phyloP scores from a whole-genome alignment of 208 protist species.

The Trichomonas vaginalis region DNA sequence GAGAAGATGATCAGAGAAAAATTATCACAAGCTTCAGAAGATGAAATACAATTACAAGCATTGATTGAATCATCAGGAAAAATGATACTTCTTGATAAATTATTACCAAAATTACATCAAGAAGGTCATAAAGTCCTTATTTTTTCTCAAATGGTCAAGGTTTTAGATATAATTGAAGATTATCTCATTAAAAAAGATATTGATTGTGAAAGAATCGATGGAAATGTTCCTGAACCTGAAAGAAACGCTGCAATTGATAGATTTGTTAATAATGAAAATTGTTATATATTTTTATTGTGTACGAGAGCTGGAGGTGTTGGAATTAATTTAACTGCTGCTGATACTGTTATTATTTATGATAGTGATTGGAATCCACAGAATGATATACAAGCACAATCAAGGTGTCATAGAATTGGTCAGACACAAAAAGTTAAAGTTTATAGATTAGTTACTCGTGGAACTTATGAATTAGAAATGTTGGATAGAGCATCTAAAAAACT shows the following conservation, averaged over 20 bases:
- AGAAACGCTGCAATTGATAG: conserved; percentile 37
- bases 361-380: conserved; percentile 91
- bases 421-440: conserved; percentile 67
- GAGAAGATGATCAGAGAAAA: conserved; percentile 18
- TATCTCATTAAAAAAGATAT: conserved; percentile 22
- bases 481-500: conserved; percentile 62
- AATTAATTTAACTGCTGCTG: conserved; percentile 55
- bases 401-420: conserved; percentile 79
- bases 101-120: conserved; percentile 40
- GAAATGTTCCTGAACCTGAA: conserved; percentile 22
- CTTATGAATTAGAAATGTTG: conserved; percentile 74
- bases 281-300: conserved; percentile 52
- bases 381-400: conserved; percentile 78
- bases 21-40: neutral
- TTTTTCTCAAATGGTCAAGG: conserved; percentile 77
- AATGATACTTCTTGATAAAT: conserved; percentile 33
- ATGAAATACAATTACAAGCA: neutral
- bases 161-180: conserved; percentile 46
- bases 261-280: conserved; percentile 25
- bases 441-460: conserved; percentile 68
- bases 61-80: conserved; percentile 16
- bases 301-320: conserved; percentile 55
- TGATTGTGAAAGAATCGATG: conserved; percentile 24
- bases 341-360: conserved; percentile 62
- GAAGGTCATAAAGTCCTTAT: conserved; percentile 81